Evolutionary conservation across 768 basidiomycete species (phyloP).

Genomic region (Lepiota brunneoincarnata): DNA sequence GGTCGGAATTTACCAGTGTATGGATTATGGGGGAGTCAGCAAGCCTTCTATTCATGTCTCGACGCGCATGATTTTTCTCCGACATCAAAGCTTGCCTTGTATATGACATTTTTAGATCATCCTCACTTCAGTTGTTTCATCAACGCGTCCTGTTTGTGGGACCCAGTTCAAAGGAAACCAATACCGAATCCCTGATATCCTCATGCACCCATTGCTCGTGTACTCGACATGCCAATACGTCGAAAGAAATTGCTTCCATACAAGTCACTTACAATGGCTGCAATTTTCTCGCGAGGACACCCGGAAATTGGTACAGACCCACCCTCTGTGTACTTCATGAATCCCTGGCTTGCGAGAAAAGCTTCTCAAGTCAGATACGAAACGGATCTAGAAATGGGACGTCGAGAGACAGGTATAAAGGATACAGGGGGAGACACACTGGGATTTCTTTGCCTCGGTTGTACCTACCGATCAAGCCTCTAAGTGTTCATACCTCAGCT

Average conservation of each 20-base stretch:
- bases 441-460: constrained; percentile 1
- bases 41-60: neutral
- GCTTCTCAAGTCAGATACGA: neutral
- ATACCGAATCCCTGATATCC: constrained; percentile 1
- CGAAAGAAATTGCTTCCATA: neutral
- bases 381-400: neutral
- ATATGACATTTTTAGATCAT: neutral
- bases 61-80: neutral
- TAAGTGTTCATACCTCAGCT: neutral
- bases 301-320: too few species aligned
- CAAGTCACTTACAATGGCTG: too few species aligned
- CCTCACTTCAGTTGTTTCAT: too few species aligned
- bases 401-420: neutral
- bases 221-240: neutral
- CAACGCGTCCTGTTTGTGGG: neutral
- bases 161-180: constrained; percentile 4
- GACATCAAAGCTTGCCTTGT: neutral
- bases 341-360: too few species aligned
- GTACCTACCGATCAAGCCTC: constrained; percentile 1
- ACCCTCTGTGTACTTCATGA: too few species aligned
- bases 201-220: neutral
- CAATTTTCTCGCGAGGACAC: too few species aligned
- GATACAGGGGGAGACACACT: neutral
- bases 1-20: neutral
- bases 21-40: neutral